Conservation (phyloP, 768 basidiomycete genomes). For the Tricholoma furcatifolium region DNA sequence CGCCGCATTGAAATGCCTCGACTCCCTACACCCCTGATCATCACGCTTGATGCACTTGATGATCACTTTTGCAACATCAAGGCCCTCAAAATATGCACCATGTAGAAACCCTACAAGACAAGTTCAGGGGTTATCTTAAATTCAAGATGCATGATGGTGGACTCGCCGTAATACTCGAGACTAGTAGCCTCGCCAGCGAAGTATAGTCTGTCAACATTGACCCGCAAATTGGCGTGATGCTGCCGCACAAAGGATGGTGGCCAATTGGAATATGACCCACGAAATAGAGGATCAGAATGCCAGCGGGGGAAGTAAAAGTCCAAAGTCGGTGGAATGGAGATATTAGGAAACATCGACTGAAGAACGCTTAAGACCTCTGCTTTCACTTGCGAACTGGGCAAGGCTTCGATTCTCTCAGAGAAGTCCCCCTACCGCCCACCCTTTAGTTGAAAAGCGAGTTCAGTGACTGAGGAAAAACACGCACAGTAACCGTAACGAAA, state of each 20-base stretch:
- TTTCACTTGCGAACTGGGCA: slow-evolving; percentile 46
- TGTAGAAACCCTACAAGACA: slow-evolving; percentile 49
- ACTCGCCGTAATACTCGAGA: slow-evolving; percentile 54
- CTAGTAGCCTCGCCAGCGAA: slow-evolving; percentile 67
- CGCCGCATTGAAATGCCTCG: slow-evolving; percentile 23
- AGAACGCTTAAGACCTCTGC: slow-evolving; percentile 56
- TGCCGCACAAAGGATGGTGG: slow-evolving; percentile 55
- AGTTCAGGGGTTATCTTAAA: not conserved
- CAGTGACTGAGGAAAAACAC: slow-evolving; percentile 9
- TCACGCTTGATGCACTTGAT: slow-evolving; percentile 37
- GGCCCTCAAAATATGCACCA: slow-evolving; percentile 58
- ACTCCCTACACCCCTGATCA: slow-evolving; percentile 17
- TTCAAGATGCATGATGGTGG: not conserved
- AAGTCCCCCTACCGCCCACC: slow-evolving; percentile 50
- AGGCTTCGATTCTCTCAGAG: slow-evolving; percentile 54
- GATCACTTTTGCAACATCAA: slow-evolving; percentile 36
- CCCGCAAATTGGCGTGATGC: slow-evolving; percentile 56
- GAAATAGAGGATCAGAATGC: slow-evolving; percentile 49
- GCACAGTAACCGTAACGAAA: slow-evolving; percentile 49
- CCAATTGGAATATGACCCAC: slow-evolving; percentile 72
- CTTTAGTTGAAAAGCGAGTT: not conserved
- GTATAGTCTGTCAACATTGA: slow-evolving; percentile 53
- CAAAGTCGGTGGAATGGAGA: slow-evolving; percentile 51
- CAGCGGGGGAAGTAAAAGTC: slow-evolving; percentile 58
- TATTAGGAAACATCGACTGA: slow-evolving; percentile 56